Base-by-base conservation (phyloP, 345 rosid species). In the Mercurialis annua region DNA sequence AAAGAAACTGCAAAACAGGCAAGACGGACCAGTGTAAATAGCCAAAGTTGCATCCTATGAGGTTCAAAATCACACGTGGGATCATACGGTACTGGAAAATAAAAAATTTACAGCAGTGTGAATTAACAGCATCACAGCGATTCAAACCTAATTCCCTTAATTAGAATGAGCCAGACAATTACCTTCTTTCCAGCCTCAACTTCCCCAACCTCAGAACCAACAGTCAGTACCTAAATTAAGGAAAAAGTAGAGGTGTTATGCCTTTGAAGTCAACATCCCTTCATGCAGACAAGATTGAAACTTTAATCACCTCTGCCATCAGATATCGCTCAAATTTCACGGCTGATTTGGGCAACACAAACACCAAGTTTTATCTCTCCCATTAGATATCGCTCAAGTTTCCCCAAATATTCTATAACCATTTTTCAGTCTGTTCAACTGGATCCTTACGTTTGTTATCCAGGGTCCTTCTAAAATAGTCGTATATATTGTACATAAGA, bases 131-230 rank as follows among this genome's bases (percentile, higher is more conserved):
- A 51, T 18, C n/a, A 43, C 11, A 27, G 36, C 29, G 34, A 33
- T 16, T 20, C 1, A 29, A 30, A 43, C 27, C 5, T 2, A 20
- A 31, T 20, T 14, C 10, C 27, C 18, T n/a, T 36, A 72, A 58
- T 17, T 26, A 27, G 11, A 44, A 20, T 33, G 2, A 30, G 1
- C 6, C 29, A 59, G 31, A n/a, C 33, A 12, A 2, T 62, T 75
- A 87, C 97, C 96, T 86, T 91, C 80, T 91, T 91, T 58, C 92
- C 96, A 48, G 86, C 80, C 3, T 83, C 80, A 69, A 94, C 87
- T 27, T 57, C 71, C 74, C 81, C 90, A 62, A 81, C 92, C 47
- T 84, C 95, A 53, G 77, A 34, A 51, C 99, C 99, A 80, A 86
- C 88, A 62, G 93, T 73, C 20, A 91, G 76, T 52, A 91, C 76